Conservation (phyloP, 208 protist genomes). For the Leishmania guyanensis region DNA sequence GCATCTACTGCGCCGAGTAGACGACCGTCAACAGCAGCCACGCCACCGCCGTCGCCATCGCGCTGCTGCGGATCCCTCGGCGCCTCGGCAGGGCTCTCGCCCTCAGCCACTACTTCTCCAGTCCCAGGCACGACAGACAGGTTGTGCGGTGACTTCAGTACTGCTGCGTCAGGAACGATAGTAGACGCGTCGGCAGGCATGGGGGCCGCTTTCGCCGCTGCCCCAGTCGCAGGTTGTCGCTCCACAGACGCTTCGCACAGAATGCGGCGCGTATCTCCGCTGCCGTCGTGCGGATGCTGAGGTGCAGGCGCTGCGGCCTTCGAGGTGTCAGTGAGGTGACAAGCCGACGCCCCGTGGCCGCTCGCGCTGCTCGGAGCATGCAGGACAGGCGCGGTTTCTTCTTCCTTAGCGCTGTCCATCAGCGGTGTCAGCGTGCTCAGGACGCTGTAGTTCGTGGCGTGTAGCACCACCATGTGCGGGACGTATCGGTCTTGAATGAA, state of each 20-base stretch:
- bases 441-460: slow-evolving; percentile 79
- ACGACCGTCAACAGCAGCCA: neutral
- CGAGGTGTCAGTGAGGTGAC: neutral
- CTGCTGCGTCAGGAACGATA: neutral
- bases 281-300: neutral
- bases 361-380: neutral
- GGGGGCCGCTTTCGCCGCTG: neutral
- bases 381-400: slow-evolving; percentile 10
- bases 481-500: slow-evolving; percentile 88
- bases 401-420: slow-evolving; percentile 35
- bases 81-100: neutral
- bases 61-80: neutral
- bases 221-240: too few species aligned
- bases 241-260: too few species aligned
- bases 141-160: slow-evolving; percentile 6
- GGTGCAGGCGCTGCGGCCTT: neutral
- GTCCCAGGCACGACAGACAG: neutral
- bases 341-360: neutral
- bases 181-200: neutral
- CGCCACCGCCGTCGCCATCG: neutral
- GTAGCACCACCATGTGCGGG: slow-evolving; percentile 84
- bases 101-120: neutral
- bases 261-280: neutral
- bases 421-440: slow-evolving; percentile 72
- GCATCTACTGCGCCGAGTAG: neutral